Evolutionary conservation across 306 rosid genomes (phyloP).

Genomic region (Sicyos edulis): DNA sequence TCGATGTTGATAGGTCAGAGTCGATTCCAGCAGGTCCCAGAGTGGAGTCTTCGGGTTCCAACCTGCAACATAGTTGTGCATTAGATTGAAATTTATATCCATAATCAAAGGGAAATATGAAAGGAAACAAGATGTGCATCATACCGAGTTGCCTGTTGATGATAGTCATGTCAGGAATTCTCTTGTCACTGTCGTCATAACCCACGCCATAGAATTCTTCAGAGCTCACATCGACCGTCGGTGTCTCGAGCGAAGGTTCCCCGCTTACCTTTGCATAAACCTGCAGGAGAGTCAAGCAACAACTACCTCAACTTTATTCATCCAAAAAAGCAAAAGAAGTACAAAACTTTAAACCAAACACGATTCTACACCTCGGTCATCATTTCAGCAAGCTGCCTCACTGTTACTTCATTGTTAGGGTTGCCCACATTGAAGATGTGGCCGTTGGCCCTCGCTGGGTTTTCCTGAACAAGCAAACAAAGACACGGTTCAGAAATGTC

Average conservation of each 20-base stretch:
- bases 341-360: background rate
- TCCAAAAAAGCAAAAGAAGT: background rate
- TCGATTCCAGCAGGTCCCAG: conserved; percentile 86
- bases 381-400: conserved; percentile 92
- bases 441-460: conserved; percentile 76
- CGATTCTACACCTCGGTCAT: conserved; percentile 60
- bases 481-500: conserved; percentile 8
- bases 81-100: background rate
- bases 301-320: background rate
- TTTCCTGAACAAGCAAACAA: conserved; percentile 50
- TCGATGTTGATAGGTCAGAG: conserved; percentile 87
- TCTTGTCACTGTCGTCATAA: conserved; percentile 85
- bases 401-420: conserved; percentile 93
- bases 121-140: conserved; percentile 6
- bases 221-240: conserved; percentile 77
- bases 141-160: conserved; percentile 84
- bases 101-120: background rate
- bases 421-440: conserved; percentile 91
- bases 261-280: conserved; percentile 78
- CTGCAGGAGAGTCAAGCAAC: conserved; percentile 27
- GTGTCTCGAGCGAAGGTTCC: conserved; percentile 47
- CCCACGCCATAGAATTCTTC: conserved; percentile 89
- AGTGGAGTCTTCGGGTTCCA: conserved; percentile 90
- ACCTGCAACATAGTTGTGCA: conserved; percentile 32
- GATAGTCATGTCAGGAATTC: conserved; percentile 95